A percentile compares a stretch with the other conserved stretches of the same genome.
phyloP scores from a whole-genome alignment of 2,329 filamentous ascomycete species.

The Ophiocordyceps australis region DNA sequence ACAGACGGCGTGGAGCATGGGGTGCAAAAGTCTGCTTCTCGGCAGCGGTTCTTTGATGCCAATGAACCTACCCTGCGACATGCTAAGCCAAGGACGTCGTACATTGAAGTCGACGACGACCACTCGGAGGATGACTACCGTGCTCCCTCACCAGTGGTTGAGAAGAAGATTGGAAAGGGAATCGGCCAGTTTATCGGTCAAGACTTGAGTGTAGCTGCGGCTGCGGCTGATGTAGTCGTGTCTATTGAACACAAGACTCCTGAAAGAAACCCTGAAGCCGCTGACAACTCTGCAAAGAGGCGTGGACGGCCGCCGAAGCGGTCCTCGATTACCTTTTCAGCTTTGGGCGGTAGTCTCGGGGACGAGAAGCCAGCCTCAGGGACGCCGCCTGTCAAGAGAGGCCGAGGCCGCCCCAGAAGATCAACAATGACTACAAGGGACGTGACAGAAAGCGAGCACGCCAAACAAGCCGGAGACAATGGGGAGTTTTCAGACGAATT shows the following conservation, averaged over 20 bases:
- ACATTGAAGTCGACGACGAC: slow-evolving; percentile 26
- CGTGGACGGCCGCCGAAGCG: slow-evolving; percentile 15
- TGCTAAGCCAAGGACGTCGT: slow-evolving; percentile 31
- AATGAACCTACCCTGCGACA: slow-evolving; percentile 31
- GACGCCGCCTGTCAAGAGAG: too few relatives aligned
- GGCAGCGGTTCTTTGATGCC: slow-evolving; percentile 17
- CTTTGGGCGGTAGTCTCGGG: too few relatives aligned
- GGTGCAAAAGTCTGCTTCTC: slow-evolving; percentile 6
- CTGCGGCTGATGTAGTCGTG: slow-evolving; percentile 14
- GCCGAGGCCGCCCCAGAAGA: slow-evolving; percentile 11
- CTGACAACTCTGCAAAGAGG: slow-evolving; percentile 5
- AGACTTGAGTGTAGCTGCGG: slow-evolving; percentile 20
- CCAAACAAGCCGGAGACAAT: slow-evolving; percentile 1
- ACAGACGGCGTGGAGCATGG: too few relatives aligned
- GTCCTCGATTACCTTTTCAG: slow-evolving; percentile 3
- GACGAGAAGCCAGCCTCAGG: too few relatives aligned
- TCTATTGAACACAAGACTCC: too few relatives aligned
- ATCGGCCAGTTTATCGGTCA: too few relatives aligned
- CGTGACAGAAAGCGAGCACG: not conserved
- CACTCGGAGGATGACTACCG: slow-evolving; percentile 18
- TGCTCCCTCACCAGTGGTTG: too few relatives aligned
- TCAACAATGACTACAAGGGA: not conserved
- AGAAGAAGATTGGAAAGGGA: too few relatives aligned
- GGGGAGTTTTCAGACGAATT: too few relatives aligned
- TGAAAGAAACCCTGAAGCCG: too few relatives aligned